A percentile compares a stretch with the other conserved stretches of the same genome.
These are phyloP conservation scores for Clarireedia sp. DNA, from an alignment of 2,329 filamentous ascomycete genomes.

Conservation along the genomic window DNA sequence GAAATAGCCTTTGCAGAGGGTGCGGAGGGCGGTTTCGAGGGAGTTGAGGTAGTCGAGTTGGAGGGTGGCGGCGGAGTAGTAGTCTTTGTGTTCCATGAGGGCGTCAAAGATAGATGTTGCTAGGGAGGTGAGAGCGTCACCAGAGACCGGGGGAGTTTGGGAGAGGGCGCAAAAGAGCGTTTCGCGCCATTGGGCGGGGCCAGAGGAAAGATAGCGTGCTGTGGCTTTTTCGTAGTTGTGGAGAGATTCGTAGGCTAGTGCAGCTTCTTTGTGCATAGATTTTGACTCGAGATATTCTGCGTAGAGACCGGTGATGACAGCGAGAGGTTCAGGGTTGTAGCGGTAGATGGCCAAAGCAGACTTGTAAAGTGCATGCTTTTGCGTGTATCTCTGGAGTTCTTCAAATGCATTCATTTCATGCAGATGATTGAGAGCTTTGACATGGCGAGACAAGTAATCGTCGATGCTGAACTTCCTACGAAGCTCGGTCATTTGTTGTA, in stretches of 20 bases:
- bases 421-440: constrained; percentile 72
- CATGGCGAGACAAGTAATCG: constrained; percentile 68
- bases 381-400: constrained; percentile 69
- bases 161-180: constrained; percentile 72
- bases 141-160: constrained; percentile 50
- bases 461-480: constrained; percentile 80
- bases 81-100: constrained; percentile 78
- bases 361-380: constrained; percentile 72
- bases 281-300: constrained; percentile 67
- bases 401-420: constrained; percentile 66
- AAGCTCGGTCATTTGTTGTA: constrained; percentile 65
- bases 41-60: constrained; percentile 74
- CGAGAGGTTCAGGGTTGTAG: constrained; percentile 63
- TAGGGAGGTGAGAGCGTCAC: constrained; percentile 53
- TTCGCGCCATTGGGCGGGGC: constrained; percentile 76
- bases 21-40: constrained; percentile 59
- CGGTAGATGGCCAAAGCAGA: constrained; percentile 74
- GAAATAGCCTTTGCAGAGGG: constrained; percentile 77
- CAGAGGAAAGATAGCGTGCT: constrained; percentile 74
- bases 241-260: constrained; percentile 84
- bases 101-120: constrained; percentile 71
- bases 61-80: constrained; percentile 68
- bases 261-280: constrained; percentile 78
- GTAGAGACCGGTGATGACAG: constrained; percentile 66
- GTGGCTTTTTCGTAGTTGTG: constrained; percentile 66